A percentile compares a stretch with the other conserved stretches of the same genome.
Evolutionary conservation across 192 early-diverging fungal genomes (phyloP).

Genomic region (Mortierella antarctica): DNA sequence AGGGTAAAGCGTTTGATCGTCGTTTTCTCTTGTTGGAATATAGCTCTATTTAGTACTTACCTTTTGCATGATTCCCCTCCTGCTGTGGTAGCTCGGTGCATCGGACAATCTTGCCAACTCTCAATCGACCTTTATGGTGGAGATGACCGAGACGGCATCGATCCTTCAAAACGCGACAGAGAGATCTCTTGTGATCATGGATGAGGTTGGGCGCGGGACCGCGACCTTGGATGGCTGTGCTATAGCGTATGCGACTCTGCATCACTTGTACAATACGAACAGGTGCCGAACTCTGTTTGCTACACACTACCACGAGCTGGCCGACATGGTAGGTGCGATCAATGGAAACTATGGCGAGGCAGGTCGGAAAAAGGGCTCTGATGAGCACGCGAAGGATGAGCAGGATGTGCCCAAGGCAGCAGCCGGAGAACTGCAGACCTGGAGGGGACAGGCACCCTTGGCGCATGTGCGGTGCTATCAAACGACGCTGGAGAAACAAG

Average conservation of each 20-base stretch:
- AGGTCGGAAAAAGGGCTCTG: not conserved
- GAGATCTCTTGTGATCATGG: conserved; percentile 63
- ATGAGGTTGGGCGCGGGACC: conserved; percentile 66
- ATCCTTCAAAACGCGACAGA: conserved; percentile 58
- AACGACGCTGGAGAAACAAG: conserved; percentile 53
- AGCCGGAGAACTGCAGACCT: not conserved
- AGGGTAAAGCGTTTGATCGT: conserved; percentile 40
- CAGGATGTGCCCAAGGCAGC: not conserved
- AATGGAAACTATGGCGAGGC: not conserved
- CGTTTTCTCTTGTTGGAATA: not conserved
- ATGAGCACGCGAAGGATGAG: not conserved
- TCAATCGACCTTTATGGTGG: conserved; percentile 67
- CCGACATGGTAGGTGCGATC: conserved; percentile 55
- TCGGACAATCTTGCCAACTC: conserved; percentile 61
- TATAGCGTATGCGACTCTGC: conserved; percentile 76
- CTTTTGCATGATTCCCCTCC: not conserved
- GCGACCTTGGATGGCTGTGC: conserved; percentile 75
- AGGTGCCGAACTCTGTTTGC: conserved; percentile 78
- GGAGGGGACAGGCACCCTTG: conserved; percentile 23
- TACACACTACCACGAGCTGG: conserved; percentile 83
- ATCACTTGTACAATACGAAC: conserved; percentile 65
- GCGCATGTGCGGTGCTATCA: conserved; percentile 38
- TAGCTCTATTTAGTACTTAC: not conserved
- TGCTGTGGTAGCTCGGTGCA: conserved; percentile 55
- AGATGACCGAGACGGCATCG: conserved; percentile 61